A percentile compares a stretch with the other conserved stretches of the same genome.
phyloP scores from a whole-genome alignment of 1,284 basidiomycete species.

The Schizopora paradoxa region DNA sequence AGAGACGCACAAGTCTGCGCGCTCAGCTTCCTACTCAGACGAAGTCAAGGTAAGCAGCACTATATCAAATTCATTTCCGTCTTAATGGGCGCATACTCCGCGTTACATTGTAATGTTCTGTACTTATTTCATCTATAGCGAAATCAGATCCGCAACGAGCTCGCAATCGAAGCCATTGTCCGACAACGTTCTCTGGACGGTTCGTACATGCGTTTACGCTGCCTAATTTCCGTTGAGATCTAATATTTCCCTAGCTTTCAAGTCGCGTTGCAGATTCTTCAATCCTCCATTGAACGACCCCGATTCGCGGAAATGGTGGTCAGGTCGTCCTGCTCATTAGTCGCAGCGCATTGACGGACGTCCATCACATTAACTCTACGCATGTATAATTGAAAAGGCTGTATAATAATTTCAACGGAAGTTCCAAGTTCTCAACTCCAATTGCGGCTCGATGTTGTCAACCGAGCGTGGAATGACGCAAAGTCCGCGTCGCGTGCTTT shows the following conservation, averaged over 20 bases:
- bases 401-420: no score
- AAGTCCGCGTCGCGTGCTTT: no score
- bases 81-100: constrained; percentile 16
- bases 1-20: constrained; percentile 40
- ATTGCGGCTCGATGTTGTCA: no score
- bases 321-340: no score
- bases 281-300: constrained; percentile 56
- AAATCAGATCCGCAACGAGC: constrained; percentile 76
- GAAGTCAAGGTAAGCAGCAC: constrained; percentile 61
- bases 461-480: no score
- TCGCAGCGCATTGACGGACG: no score
- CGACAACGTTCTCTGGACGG: constrained; percentile 75
- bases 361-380: constrained; percentile 15
- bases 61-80: not conserved
- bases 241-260: constrained; percentile 54
- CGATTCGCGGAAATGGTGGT: constrained; percentile 69
- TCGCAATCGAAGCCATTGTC: constrained; percentile 75
- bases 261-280: constrained; percentile 79
- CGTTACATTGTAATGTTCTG: no score
- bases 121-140: constrained; percentile 43
- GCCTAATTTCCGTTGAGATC: constrained; percentile 1
- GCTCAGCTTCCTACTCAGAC: constrained; percentile 59
- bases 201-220: constrained; percentile 31
- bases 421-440: no score
- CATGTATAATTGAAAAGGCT: no score